A percentile compares a stretch with the other conserved stretches of the same genome.
phyloP scores from a whole-genome alignment of 2,329 filamentous ascomycete species.

The Botrytis byssoidea region DNA sequence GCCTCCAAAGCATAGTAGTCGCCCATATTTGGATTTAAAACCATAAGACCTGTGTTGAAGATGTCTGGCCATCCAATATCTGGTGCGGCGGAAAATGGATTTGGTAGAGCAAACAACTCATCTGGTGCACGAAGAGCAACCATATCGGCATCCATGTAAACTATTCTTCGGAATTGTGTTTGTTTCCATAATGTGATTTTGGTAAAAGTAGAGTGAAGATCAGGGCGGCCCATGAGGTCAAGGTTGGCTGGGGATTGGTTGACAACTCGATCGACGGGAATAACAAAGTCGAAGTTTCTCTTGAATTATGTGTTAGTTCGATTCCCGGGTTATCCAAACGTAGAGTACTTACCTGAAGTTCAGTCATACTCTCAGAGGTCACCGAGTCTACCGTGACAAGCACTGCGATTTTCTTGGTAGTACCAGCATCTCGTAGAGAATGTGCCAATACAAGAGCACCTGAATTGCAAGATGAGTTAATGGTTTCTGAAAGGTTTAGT shows the following conservation, averaged over 20 bases:
- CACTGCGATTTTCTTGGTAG: slow-evolving; percentile 79
- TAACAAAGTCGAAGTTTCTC: slow-evolving; percentile 83
- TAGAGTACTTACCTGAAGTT: slow-evolving; percentile 65
- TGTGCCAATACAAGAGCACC: slow-evolving; percentile 92
- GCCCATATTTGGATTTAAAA: slow-evolving; percentile 77
- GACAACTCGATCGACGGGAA: slow-evolving; percentile 76
- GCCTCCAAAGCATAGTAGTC: slow-evolving; percentile 84
- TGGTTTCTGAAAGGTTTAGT: slow-evolving; percentile 20
- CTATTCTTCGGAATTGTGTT: slow-evolving; percentile 84
- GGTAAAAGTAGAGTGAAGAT: slow-evolving; percentile 90
- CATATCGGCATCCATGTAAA: slow-evolving; percentile 92
- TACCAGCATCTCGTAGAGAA: slow-evolving; percentile 87
- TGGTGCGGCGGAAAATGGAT: slow-evolving; percentile 70
- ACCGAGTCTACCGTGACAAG: slow-evolving; percentile 80
- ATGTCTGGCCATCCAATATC: slow-evolving; percentile 98
- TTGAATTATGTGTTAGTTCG: slow-evolving; percentile 42
- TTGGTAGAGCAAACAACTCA: slow-evolving; percentile 73
- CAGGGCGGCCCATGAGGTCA: slow-evolving; percentile 84
- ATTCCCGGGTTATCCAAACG: neutral
- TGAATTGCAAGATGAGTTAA: slow-evolving; percentile 43
- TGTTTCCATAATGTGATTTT: slow-evolving; percentile 95
- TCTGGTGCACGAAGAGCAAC: slow-evolving; percentile 89
- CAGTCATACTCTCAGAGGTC: slow-evolving; percentile 68
- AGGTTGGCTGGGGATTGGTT: slow-evolving; percentile 80
- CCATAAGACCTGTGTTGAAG: slow-evolving; percentile 98